Evolutionary conservation across 2,329 filamentous ascomycete genomes (phyloP), one percentile per base, ranked within the genome.

Genomic region (Endothia cerciana): DNA sequence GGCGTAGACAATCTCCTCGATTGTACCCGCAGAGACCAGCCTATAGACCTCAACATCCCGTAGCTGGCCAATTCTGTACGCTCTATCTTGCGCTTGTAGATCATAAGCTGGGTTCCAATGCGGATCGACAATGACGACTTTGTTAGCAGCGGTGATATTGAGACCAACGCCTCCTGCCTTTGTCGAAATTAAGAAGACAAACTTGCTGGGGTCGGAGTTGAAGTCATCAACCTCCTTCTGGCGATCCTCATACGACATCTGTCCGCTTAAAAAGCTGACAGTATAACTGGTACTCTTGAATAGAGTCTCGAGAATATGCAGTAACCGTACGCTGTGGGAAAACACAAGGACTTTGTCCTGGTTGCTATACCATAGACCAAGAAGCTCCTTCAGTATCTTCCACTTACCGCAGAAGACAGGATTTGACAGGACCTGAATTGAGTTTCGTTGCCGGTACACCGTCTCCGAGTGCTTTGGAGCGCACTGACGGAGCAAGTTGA

Each of bases 101-200:
- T 99, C 95, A 71, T 95, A 94, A 1, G 92, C 87, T 0, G 95
- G 95, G 71, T 99, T 99, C 95, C 95, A 99, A 73, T 98, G 95
- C 0, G 95, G 95, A 75, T 98, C 95, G 58, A 98, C 89, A 43
- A 99, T 92, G 49, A 99, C 94, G 0, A 99, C 95, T 78, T 98
- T 98, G 79, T 99, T 99, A 1, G 95, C 95, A 1, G 93, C 95
- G 0, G 94, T 97, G 74, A 99, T 98, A 75, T 99, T 99, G 36
- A 99, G 82, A 0, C 95, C 95, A 0, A 97, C 91, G 4, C 95
- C 95, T 30, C 95, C 95, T 2, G 95, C 94, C 74, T 91, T 92
- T 7, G 95, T 97, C 28, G 92, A 97, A 72, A 99, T 97, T 25
- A 99, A 83, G 72, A 99, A 99, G 5, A 97, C 93, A 73, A 99